Evolutionary conservation across 768 basidiomycete species (phyloP).

Genomic region (Tephrocybe sp.): DNA sequence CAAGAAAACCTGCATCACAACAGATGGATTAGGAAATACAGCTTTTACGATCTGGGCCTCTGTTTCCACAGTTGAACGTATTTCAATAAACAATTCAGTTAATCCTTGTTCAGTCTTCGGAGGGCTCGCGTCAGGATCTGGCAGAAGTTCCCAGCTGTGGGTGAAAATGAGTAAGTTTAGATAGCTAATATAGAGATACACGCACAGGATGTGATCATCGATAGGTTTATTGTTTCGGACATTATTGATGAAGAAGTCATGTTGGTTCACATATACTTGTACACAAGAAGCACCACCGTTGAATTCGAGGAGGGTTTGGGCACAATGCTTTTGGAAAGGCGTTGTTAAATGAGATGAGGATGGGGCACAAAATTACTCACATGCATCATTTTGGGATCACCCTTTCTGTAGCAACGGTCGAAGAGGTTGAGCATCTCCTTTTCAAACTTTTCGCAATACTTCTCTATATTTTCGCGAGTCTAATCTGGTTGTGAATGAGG

Average conservation of each 20-base stretch:
- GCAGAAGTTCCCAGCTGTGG: constrained; percentile 76
- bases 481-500: constrained; percentile 25
- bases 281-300: constrained; percentile 97
- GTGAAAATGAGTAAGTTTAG: not conserved
- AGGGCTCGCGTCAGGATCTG: constrained; percentile 75
- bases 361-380: constrained; percentile 39
- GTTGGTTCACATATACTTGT: constrained; percentile 98
- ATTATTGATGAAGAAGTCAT: constrained; percentile 98
- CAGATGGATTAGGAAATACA: constrained; percentile 94
- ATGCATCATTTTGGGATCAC: constrained; percentile 99
- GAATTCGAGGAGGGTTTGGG: constrained; percentile 94
- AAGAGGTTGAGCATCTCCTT: constrained; percentile 98
- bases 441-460: constrained; percentile 98
- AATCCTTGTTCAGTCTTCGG: constrained; percentile 83
- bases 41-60: constrained; percentile 98
- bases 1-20: constrained; percentile 97
- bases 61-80: constrained; percentile 87
- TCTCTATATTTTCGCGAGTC: constrained; percentile 92
- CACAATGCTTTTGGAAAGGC: constrained; percentile 78
- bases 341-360: not conserved
- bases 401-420: constrained; percentile 93
- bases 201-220: constrained; percentile 60
- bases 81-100: constrained; percentile 79
- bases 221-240: constrained; percentile 62
- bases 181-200: constrained; percentile 1